A percentile compares a stretch with the other conserved stretches of the same genome.
Evolutionary conservation across 371 early-diverging fungal genomes (phyloP).

Genomic region (Dentiscutata heterogama): DNA sequence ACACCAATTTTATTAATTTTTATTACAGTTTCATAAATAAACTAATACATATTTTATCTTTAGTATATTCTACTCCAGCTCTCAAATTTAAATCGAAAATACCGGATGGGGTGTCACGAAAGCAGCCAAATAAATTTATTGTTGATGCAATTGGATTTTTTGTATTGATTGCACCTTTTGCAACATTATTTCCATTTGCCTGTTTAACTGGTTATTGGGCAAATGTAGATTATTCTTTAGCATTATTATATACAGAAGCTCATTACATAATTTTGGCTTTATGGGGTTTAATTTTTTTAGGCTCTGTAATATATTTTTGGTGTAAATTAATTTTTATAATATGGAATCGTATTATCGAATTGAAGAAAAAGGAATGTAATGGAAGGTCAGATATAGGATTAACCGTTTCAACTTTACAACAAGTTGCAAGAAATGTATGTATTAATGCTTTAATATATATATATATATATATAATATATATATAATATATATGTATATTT

Average conservation of each 20-base stretch:
- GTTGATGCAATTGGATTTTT: neutral
- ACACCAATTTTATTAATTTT: neutral
- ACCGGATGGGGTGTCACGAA: neutral
- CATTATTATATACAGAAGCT: neutral
- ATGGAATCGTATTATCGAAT: slow-evolving; percentile 5
- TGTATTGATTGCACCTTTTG: slow-evolving; percentile 14
- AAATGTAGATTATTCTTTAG: neutral
- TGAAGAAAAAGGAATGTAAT: neutral
- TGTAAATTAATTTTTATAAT: slow-evolving; percentile 22
- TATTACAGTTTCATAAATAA: neutral
- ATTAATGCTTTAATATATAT: neutral
- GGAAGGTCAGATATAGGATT: slow-evolving; percentile 18
- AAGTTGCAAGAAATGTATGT: slow-evolving; percentile 4
- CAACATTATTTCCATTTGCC: slow-evolving; percentile 8
- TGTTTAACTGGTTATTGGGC: slow-evolving; percentile 6
- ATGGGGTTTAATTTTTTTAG: neutral
- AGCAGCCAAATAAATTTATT: slow-evolving; percentile 6
- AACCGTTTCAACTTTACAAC: neutral
- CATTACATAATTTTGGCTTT: neutral
- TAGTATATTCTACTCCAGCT: slow-evolving; percentile 3
- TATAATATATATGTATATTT: too few relatives aligned
- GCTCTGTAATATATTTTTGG: slow-evolving; percentile 11
- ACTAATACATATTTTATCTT: too few relatives aligned
- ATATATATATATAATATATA: neutral
- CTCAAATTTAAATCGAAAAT: neutral